Conservation (phyloP, 1,284 basidiomycete species). For the Ceratobasidium sp. region DNA sequence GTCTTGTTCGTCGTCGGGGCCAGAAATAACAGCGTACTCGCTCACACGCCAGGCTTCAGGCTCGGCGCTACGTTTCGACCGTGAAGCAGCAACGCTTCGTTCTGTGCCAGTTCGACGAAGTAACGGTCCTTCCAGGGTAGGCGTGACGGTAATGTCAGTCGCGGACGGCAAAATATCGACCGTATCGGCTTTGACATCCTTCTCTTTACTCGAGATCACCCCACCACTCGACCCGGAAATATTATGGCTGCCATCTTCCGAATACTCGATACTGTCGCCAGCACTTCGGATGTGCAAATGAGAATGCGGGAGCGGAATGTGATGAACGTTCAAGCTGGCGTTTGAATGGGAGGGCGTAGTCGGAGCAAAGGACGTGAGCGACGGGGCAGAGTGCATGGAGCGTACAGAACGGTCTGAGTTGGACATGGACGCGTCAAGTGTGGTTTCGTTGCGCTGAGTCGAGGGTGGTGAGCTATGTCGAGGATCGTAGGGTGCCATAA, state of each 20-base stretch:
- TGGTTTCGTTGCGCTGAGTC: constrained; percentile 4
- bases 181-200: constrained; percentile 1
- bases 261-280: constrained; percentile 23
- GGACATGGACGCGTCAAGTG: constrained; percentile 34
- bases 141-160: constrained; percentile 36
- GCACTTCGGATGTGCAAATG: constrained; percentile 12
- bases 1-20: not conserved
- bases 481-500: not conserved
- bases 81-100: constrained; percentile 4
- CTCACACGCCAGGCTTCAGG: constrained; percentile 18
- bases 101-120: constrained; percentile 7
- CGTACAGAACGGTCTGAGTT: constrained; percentile 32
- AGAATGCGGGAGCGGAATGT: constrained; percentile 25
- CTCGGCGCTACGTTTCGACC: not conserved
- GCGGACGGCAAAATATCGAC: not conserved
- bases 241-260: constrained; percentile 3
- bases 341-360: constrained; percentile 6
- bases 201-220: not conserved
- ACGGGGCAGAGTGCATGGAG: constrained; percentile 43
- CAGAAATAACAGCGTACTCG: not conserved
- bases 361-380: constrained; percentile 12
- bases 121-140: constrained; percentile 8
- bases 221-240: too few relatives aligned
- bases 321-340: constrained; percentile 28
- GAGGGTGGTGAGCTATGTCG: constrained; percentile 14